Percentiles rank a stretch among this genome's conserved stretches.
These are phyloP conservation scores for Tolypocladium tundrense DNA, from an alignment of 2,329 filamentous ascomycete species.

Conservation along the genomic window DNA sequence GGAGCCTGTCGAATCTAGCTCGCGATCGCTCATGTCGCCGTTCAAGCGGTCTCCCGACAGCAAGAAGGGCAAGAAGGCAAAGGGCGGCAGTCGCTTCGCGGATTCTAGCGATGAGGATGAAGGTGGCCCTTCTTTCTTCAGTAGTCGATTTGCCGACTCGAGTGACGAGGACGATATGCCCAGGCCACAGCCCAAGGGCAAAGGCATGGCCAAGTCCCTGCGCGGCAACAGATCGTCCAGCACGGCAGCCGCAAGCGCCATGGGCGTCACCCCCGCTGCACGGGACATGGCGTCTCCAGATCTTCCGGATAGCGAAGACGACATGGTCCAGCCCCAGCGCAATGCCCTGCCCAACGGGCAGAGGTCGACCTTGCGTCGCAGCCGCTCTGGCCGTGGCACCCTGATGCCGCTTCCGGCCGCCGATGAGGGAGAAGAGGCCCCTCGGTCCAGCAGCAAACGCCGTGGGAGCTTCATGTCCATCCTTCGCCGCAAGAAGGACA, in stretches of 20 bases:
- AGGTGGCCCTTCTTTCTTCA: slow-evolving; percentile 25
- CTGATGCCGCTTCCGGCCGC: slow-evolving; percentile 15
- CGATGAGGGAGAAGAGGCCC: not conserved
- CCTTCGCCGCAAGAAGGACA: slow-evolving; percentile 51
- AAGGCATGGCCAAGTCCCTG: slow-evolving; percentile 25
- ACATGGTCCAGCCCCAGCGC: slow-evolving; percentile 16
- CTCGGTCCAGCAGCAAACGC: slow-evolving; percentile 9
- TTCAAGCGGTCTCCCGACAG: slow-evolving; percentile 27
- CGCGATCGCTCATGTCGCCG: slow-evolving; percentile 28
- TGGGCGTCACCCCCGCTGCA: slow-evolving; percentile 27
- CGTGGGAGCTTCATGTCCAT: slow-evolving; percentile 46
- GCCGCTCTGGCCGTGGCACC: slow-evolving; percentile 30
- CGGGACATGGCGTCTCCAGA: slow-evolving; percentile 42
- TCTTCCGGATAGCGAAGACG: slow-evolving; percentile 49
- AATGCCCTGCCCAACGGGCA: slow-evolving; percentile 6
- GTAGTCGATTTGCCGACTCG: slow-evolving; percentile 46
- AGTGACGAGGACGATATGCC: slow-evolving; percentile 11
- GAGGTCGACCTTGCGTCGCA: slow-evolving; percentile 23
- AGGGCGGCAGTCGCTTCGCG: slow-evolving; percentile 40
- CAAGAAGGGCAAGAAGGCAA: slow-evolving; percentile 28
- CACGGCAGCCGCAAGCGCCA: slow-evolving; percentile 22
- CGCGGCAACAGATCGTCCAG: slow-evolving; percentile 15
- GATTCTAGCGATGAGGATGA: slow-evolving; percentile 54
- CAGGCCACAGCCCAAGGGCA: slow-evolving; percentile 10
- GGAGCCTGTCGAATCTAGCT: slow-evolving; percentile 22